Evolutionary conservation across 805 yeast genomes (phyloP), one percentile per base, ranked within the genome.

Genomic region (Osmozyma mogii): DNA sequence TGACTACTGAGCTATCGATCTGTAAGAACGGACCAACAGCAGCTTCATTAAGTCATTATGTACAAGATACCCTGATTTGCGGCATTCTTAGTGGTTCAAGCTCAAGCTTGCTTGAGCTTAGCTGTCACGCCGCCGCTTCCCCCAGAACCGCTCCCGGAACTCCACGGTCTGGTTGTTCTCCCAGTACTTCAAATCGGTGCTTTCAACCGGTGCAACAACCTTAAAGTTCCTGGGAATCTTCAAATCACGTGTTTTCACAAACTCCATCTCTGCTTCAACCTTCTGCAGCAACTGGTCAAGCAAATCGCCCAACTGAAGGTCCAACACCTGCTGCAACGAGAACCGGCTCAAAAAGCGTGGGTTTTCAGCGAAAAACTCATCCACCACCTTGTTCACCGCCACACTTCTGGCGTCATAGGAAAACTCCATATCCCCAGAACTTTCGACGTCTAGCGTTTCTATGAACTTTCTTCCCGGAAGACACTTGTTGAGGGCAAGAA

Each of bases 401-500:
- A 62, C 41, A 6, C 57, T 45, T 15, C 63, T 39, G n/a, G 45
- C 41, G 28, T 59, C 61, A 30, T 52, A 50, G 32, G 34, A 49
- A 5, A 64, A 38, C 6, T 33, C 37, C 9, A 8, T 4, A 4
- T 9, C 4, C 14, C 25, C 25, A n/a, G 14, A 2, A 35, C 22
- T 2, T 22, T 33, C 62, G 3, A 81, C 53, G 1, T 66, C 61
- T 10, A 75, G 15, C 4, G 70, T 43, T 34, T 78, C 79, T 7
- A 85, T 38, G 46, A 68, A 84, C 15, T 58, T 45, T 14, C 94
- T 59, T 11, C 65, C 56, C 2, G 85, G 84, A 1, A 82, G 58
- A 43, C 94, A 84, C 52, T 89, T 89, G 49, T 88, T 96, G 16
- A 89, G 61, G 0, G 97, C 92, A 17, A 84, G 52, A 44, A 87